Evolutionary conservation across 2,329 filamentous ascomycete species (phyloP), one percentile per base, ranked within the genome.

Genomic region (Neonectria punicea): DNA sequence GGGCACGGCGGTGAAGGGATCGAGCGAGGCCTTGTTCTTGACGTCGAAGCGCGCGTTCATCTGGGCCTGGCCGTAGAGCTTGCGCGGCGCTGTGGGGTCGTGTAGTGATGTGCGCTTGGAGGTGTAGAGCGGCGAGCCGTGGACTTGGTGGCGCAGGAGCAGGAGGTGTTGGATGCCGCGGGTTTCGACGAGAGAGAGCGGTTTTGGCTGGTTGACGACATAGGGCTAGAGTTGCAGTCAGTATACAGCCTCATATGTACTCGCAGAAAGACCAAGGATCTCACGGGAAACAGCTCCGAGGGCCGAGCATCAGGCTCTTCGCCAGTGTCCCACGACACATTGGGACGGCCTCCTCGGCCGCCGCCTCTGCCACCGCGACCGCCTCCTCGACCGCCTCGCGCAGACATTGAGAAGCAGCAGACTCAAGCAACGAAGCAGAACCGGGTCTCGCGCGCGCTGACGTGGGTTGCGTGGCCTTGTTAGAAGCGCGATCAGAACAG

Each of bases 1-100:
- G n/a, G 85, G 86, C 61, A 89, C 83, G 44, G 84, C 81, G n/a
- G 81, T 83, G 75, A 89, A 89, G 20, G 87, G 86, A 74, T 89
- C 86, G 54, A 85, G 71, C 13, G 84, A 86, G 41, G 86, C 86
- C 70, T 84, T 86, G 77, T 80, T 87, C 75, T 83, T 84, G 70
- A 85, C 77, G 66, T 82, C 85, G 77, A 85, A 89, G 59, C 83
- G 84, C 67, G 84, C 83, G 76, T 89, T 89, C 73, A 84, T 78
- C 77, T 89, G 87, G n/a, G 84, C 81, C 72, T 87, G 86, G 69
- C 86, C 86, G 77, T 89, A 89, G 74, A 73, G 78, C 66, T 78
- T 81, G 57, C 78, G 75, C 34, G 78, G 78, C 14, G 76, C 79
- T 5, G 79, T 77, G 5, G 82, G 80, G 34, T 84, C 82, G 57